These are phyloP conservation scores for Hygrophorus pudorinus DNA, from an alignment of 768 basidiomycete species.

Conservation along the genomic window DNA sequence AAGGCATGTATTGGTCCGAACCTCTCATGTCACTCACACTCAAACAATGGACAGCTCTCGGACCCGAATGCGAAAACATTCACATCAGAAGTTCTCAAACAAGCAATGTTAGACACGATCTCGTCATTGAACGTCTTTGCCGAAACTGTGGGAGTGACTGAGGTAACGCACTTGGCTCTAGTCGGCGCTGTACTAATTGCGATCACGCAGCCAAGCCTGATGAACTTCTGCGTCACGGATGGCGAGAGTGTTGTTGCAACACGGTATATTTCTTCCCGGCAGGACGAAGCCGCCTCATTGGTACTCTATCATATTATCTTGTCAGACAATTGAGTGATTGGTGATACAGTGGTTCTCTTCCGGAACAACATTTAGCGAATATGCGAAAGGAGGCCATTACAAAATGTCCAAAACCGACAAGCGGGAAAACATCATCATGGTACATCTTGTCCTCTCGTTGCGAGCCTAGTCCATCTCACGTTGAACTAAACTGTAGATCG, in stretches of 20 bases:
- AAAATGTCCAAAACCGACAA: slow-evolving; percentile 95
- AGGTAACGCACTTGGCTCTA: slow-evolving; percentile 33
- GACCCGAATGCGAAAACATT: slow-evolving; percentile 72
- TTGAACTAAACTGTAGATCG: slow-evolving; percentile 40
- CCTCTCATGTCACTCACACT: background rate
- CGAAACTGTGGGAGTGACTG: slow-evolving; percentile 61
- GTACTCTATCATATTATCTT: slow-evolving; percentile 25
- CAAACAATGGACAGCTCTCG: slow-evolving; percentile 45
- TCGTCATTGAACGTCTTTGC: slow-evolving; percentile 65
- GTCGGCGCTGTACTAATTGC: background rate
- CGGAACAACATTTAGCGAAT: slow-evolving; percentile 89
- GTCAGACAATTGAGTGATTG: slow-evolving; percentile 2
- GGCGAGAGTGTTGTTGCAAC: slow-evolving; percentile 91
- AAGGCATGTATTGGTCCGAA: slow-evolving; percentile 35
- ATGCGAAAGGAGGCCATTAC: slow-evolving; percentile 80
- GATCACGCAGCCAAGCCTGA: slow-evolving; percentile 62
- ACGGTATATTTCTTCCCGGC: slow-evolving; percentile 86
- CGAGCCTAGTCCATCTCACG: background rate
- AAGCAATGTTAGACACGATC: slow-evolving; percentile 88
- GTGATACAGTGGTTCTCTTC: slow-evolving; percentile 79
- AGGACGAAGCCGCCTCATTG: slow-evolving; percentile 88
- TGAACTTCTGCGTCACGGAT: slow-evolving; percentile 97
- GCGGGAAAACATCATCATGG: slow-evolving; percentile 93
- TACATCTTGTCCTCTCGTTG: slow-evolving; percentile 18
- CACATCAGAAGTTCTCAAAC: slow-evolving; percentile 56